Evolutionary conservation across 2,329 filamentous ascomycete species (phyloP), one percentile per base, ranked within the genome.

Genomic region (Paecilomyces niveus): DNA sequence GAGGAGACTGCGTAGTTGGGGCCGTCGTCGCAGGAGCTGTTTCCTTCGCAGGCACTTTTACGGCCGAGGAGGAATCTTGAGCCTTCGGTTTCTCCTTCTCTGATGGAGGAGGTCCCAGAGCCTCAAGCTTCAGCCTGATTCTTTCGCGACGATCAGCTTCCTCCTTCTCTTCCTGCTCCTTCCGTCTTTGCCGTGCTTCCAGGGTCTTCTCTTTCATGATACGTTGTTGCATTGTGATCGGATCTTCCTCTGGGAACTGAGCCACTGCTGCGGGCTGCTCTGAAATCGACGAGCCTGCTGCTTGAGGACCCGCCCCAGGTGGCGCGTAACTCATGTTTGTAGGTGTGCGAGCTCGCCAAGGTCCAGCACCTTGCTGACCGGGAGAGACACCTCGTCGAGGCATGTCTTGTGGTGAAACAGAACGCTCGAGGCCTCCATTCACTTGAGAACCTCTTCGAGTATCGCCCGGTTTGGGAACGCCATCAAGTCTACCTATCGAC

Each of bases 151-250:
- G 81, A 59, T 80, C 83, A 29, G 82, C 81, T 65, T 85, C 81
- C 65, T 83, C 80, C 58, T 78, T 78, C 61, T 80, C 80, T 62
- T 82, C 80, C 65, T 85, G 80, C 61, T 83, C 81, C 61, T 80
- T 64, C 58, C 76, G 74, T 35, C 81, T 78, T 62, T 82, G 81
- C 56, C 83, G 80, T 61, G 81, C 82, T 58, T 80, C 74, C 65
- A 84, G 76, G 49, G 82, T 76, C 65, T 84, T 85, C 63, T 85
- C 83, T 59, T 80, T 81, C 82, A 86, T 85, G 24, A 85, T 76
- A 32, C 81, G 80, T 70, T 85, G 80, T 67, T 87, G 85, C 54
- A 81, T 75, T 58, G 76, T 79, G 52, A 83, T 75, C 15, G 74
- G 68, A 59, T 77, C 74, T 62, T 77, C 74, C 54, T 69, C 66